Base-by-base conservation (phyloP, 2,329 filamentous ascomycete species). In the Hymenoscyphus occultus region DNA sequence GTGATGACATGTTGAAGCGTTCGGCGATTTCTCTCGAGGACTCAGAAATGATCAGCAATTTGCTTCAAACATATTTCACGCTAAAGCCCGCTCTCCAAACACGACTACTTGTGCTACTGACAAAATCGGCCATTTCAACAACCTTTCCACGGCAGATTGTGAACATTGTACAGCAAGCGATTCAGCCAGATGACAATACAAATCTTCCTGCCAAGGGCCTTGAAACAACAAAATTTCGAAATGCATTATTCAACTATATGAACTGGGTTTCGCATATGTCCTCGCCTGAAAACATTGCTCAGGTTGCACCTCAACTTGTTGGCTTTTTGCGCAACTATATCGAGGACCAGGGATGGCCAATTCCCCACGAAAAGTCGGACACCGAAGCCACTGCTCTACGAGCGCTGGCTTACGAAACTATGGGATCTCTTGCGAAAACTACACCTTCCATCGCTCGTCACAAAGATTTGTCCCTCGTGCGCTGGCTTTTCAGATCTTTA, bases 1-100 rank as follows among this genome's bases (percentile, higher is more conserved):
- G 91, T 0, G 92, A 97, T 64, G 93, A 97, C 71, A 86, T 96
- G 59, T 78, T 98, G 69, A 99, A 97, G 77, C 84, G 93, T 69
- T 90, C 86, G 39, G 84, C 86, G 1, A 84, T 91, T 9, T 87
- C 90, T 9, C 80, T 97, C 32, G 94, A 98, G 75, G 84, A 92
- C 67, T 72, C 80, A 10, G 71, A 76, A 0, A 77, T 93, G 1
- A 82, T 96, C 2, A 79, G 84, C 64, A 80, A 83, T 16, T 80
- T 98, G 2, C 93, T 93, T 71, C 78, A 83, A 3, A 83, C 93
- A 1, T 96, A 97, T 74, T 87, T 89, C 56, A 85, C 83, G n/a
- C 81, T 88, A 0, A 87, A 88, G n/a, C 83, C 88, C 2, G 84
- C 90, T 1, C 85, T 97, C 56, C 88, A 92, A 67, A 90, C 90